phyloP scores from a whole-genome alignment of 2,329 filamentous ascomycete species.

The Graphilbum fragrans region DNA sequence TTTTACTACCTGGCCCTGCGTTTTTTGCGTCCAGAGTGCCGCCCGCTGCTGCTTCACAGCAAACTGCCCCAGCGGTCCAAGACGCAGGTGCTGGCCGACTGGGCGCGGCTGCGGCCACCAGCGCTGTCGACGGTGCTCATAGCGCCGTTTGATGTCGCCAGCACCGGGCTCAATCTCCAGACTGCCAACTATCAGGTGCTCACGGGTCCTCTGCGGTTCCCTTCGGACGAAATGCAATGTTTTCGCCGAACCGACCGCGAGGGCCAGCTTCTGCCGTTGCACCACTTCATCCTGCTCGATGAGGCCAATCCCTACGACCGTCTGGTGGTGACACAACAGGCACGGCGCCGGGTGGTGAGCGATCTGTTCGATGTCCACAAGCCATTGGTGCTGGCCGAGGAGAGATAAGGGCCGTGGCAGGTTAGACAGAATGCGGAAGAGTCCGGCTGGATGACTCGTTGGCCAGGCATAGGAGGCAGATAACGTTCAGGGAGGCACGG shows the following conservation, averaged over 20 bases:
- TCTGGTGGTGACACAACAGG: slow-evolving; percentile 4
- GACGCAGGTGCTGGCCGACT: not conserved
- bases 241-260: slow-evolving; percentile 5
- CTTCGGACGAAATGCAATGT: slow-evolving; percentile 1
- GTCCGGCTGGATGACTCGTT: too few species aligned
- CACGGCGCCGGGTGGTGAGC: not conserved
- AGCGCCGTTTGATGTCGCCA: slow-evolving; percentile 1
- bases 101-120: not conserved
- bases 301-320: slow-evolving; percentile 7
- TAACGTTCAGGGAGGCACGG: too few species aligned
- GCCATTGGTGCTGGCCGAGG: not conserved
- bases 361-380: not conserved
- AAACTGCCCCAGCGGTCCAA: slow-evolving; percentile 1
- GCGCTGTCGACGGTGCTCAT: slow-evolving; percentile 1
- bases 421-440: too few species aligned
- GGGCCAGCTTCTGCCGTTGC: slow-evolving; percentile 5
- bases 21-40: not conserved
- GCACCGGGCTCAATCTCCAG: slow-evolving; percentile 6
- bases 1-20: slow-evolving; percentile 4
- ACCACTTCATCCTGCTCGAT: slow-evolving; percentile 6
- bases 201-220: slow-evolving; percentile 3
- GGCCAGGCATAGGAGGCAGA: too few species aligned
- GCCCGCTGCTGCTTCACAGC: slow-evolving; percentile 6
- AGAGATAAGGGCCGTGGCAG: too few species aligned
- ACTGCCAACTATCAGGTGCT: slow-evolving; percentile 6